Evolutionary conservation across 371 early-diverging fungal genomes (phyloP).

Genomic region (Mortierella sp.): DNA sequence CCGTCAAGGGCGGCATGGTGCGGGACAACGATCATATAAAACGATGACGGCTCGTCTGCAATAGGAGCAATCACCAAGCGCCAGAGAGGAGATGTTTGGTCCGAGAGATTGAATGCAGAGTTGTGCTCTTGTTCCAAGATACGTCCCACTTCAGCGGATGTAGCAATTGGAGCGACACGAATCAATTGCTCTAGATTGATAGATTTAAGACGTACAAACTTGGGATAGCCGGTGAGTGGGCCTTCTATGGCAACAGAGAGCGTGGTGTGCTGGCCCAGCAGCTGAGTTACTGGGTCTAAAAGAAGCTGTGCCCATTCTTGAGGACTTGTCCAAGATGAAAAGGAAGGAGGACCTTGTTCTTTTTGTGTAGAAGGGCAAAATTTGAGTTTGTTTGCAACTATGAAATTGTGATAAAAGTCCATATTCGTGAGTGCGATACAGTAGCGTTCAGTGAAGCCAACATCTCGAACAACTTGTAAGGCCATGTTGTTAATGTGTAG

Average conservation of each 20-base stretch:
- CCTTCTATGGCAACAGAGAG: constrained; percentile 27
- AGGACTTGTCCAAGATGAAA: not conserved
- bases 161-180: constrained; percentile 16
- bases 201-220: constrained; percentile 24
- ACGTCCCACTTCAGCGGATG: not conserved
- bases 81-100: constrained; percentile 36
- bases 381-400: not conserved
- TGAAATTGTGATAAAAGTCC: not conserved
- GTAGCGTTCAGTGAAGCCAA: not conserved
- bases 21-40: constrained; percentile 22
- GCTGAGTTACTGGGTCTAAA: constrained; percentile 10
- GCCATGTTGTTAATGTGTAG: too few species aligned
- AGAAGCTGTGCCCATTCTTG: constrained; percentile 36
- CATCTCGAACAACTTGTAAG: not conserved
- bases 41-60: constrained; percentile 6
- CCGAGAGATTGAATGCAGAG: constrained; percentile 27
- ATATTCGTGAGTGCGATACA: not conserved
- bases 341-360: not conserved
- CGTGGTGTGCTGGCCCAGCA: constrained; percentile 23
- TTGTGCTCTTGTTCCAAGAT: constrained; percentile 43
- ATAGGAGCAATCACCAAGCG: constrained; percentile 27
- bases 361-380: not conserved
- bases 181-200: constrained; percentile 17
- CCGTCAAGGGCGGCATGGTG: constrained; percentile 46
- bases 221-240: constrained; percentile 23